Evolutionary conservation across 1,284 basidiomycete genomes (phyloP), one percentile per base, ranked within the genome.

Genomic region (Hortiboletus rubellus): DNA sequence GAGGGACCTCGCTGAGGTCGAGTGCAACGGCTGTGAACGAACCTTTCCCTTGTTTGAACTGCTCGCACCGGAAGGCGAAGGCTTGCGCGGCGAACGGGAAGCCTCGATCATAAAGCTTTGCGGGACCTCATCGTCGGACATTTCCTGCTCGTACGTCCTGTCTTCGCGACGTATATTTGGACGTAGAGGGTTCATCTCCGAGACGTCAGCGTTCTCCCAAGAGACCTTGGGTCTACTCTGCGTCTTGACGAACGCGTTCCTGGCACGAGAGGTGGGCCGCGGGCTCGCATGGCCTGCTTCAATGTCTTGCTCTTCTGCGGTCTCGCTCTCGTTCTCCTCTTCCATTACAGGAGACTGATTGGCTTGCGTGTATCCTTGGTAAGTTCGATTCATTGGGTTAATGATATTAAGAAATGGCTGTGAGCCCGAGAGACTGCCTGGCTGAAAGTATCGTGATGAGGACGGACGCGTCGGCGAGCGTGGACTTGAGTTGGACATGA

Each of bases 41-140:
- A 63, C 71, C 62, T 81, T 80, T 54, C 74, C 74, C 62, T 77
- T 81, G 48, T 58, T 56, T n/a, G 67, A 60, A 30, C 58, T 66
- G 44, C 67, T 60, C 50, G 71, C 68, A 31, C 69, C 67, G 41
- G 73, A 50, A 10, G 55, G 53, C 7, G 60, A 57, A 31, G 72
- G 67, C 51, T 73, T 80, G 60, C 69, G 72, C 31, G 67, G 60
- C 24, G 57, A 63, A 46, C 54, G 62, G 24, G 71, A 72, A 22
- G 86, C 81, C 71, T 92, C 91, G 61, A 92, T 86, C 83, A 91
- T 87, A 64, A 92, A 87, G 67, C 87, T 89, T 69, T 87, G 85
- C 0, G 91, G 91, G 5, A 89, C 88, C 67, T 92, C 91, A 55
- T 88, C 89, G 64, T 91, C 90, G 15, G 86, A 88, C 40, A 81